Base-by-base conservation (phyloP, 2,329 filamentous ascomycete species). In the Thielaviopsis populi region DNA sequence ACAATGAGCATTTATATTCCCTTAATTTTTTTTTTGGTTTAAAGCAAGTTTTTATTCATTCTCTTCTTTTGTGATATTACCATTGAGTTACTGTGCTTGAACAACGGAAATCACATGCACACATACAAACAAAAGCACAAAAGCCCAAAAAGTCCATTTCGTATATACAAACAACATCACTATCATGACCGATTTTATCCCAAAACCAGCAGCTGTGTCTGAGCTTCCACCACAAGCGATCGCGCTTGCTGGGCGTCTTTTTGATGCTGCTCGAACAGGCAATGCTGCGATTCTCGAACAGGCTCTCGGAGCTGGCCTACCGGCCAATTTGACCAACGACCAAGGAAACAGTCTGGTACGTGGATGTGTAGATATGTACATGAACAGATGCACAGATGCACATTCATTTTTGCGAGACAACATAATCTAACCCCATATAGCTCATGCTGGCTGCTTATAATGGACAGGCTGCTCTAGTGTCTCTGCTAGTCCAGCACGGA, bases 401-500 rank as follows among this genome's bases (percentile, higher is more conserved):
- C 53, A 17, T 8, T 37, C 13, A 33, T 10, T 41, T 24, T 33
- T 13, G 13, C 2, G 6, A 10, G 5, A 22, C 24, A 11, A 46
- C 43, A 22, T 24, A 48, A 48, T 48, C 62, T 64, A 48, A 64
- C 27, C 2, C 50, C 42, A 4, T 1, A 3, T 61, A 83, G 81
- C 75, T 89, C 66, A 90, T 90, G 87, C 79, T 90, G 0, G 83
- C 86, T 0, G 79, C 85, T 0, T 89, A 89, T 69, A 80, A 88
- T 68, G 85, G 85, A 11, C 83, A 88, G 63, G 76, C 79, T 1
- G 76, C 80, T 0, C 78, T 87, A 0, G 83, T 85, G 30, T 76
- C 75, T 58, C 75, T 86, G 65, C 77, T 89, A 11, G 72, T 89
- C 0, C 74, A 80, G 33, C 77, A 83, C 65, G 83, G 84, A 1